Evolutionary conservation across 2,329 filamentous ascomycete genomes (phyloP).

Genomic region (Aurifilum marmelostoma): DNA sequence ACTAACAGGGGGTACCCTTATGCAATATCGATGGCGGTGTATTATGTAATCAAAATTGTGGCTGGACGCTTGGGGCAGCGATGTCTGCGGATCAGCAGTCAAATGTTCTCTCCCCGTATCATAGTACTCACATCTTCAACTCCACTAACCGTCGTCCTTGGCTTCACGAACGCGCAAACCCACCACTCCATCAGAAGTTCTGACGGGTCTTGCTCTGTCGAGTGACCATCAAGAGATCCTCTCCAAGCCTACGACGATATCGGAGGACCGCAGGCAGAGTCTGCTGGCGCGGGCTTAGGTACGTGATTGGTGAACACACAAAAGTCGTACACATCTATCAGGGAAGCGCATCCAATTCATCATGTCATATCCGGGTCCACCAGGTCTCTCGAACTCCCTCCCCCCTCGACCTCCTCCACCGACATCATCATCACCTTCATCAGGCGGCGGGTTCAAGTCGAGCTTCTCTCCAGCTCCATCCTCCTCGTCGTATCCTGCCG

Average conservation of each 20-base stretch:
- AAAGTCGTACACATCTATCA: conserved; percentile 35
- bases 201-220: not conserved
- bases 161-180: not conserved
- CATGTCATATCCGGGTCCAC: conserved; percentile 87
- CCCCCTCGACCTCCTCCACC: conserved; percentile 76
- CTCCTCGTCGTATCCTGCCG: conserved; percentile 33
- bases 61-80: not conserved
- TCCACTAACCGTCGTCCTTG: not conserved
- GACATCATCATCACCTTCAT: conserved; percentile 53
- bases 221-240: not conserved
- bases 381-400: conserved; percentile 74
- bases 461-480: conserved; percentile 52
- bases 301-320: conserved; percentile 44
- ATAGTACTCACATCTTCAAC: not conserved
- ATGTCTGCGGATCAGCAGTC: not conserved
- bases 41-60: conserved; percentile 6
- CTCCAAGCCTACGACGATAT: not conserved
- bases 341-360: conserved; percentile 58
- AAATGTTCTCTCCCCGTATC: not conserved
- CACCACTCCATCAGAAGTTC: not conserved
- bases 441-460: conserved; percentile 51
- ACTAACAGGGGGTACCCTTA: not conserved
- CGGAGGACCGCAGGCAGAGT: conserved; percentile 21
- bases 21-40: not conserved
- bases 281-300: conserved; percentile 45